These are phyloP conservation scores for Rhizophagus clarus DNA, from an alignment of 192 early-diverging fungal species.

Conservation along the genomic window DNA sequence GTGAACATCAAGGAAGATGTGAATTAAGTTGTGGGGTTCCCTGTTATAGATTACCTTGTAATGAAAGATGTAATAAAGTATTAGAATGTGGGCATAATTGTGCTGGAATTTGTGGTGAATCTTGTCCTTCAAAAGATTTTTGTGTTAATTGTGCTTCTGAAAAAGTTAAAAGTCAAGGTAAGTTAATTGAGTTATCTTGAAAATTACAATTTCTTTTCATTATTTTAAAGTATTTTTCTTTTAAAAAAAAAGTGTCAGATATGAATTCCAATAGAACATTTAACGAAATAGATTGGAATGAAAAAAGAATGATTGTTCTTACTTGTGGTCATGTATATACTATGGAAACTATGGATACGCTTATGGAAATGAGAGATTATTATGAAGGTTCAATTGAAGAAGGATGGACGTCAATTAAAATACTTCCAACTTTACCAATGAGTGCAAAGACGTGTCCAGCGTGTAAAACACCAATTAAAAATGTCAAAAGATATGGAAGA, in stretches of 20 bases:
- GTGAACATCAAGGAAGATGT: conserved; percentile 53
- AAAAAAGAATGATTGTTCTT: conserved; percentile 51
- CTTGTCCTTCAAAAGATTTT: conserved; percentile 35
- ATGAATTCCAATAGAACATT: too few species aligned
- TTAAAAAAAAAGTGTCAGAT: too few species aligned
- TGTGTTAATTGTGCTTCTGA: conserved; percentile 41
- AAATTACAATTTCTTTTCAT: too few species aligned
- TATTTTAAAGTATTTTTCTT: too few species aligned
- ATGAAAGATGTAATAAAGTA: conserved; percentile 45
- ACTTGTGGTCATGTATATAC: conserved; percentile 56
- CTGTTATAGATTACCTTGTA: conserved; percentile 59
- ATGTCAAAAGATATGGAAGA: conserved; percentile 26
- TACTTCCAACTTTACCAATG: neutral
- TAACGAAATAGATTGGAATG: conserved; percentile 35
- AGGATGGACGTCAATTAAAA: neutral
- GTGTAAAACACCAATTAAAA: conserved; percentile 8
- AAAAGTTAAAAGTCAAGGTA: conserved; percentile 18
- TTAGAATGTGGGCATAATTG: conserved; percentile 58
- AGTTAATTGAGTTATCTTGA: neutral
- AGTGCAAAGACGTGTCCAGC: conserved; percentile 5
- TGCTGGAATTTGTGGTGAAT: conserved; percentile 52
- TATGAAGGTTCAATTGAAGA: conserved; percentile 33
- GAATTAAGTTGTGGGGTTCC: conserved; percentile 56
- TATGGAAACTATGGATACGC: conserved; percentile 52
- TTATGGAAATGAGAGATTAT: conserved; percentile 44